A percentile compares a stretch with the other conserved stretches of the same genome.
phyloP scores from a whole-genome alignment of 1,139 yeast genomes.

The Suhomyces wounanorum region DNA sequence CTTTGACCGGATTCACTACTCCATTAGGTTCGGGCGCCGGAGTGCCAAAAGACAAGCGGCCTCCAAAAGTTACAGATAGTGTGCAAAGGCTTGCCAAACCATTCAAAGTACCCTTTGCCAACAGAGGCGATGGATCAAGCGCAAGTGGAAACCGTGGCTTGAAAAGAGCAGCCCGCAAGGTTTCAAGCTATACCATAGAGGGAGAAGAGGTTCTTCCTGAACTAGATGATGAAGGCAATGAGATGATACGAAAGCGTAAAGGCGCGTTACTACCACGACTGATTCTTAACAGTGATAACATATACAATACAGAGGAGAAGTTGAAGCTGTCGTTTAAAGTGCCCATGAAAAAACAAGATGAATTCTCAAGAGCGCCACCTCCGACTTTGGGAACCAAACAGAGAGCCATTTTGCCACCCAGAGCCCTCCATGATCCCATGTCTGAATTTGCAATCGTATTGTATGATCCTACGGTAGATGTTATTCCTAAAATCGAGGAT shows the following conservation, averaged over 20 bases:
- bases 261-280: conserved; percentile 57
- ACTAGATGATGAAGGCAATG: conserved; percentile 29
- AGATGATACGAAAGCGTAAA: conserved; percentile 23
- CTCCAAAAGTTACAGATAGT: conserved; percentile 41
- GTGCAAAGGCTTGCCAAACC: conserved; percentile 41
- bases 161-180: conserved; percentile 32
- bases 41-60: conserved; percentile 42
- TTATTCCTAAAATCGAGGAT: conserved; percentile 50
- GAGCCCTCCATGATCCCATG: conserved; percentile 91
- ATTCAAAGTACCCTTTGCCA: conserved; percentile 45
- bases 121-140: conserved; percentile 20
- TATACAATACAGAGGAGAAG: conserved; percentile 36
- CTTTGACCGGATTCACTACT: conserved; percentile 42
- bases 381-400: conserved; percentile 84
- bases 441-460: conserved; percentile 93
- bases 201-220: conserved; percentile 19
- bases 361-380: conserved; percentile 36
- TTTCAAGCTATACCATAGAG: conserved; percentile 31
- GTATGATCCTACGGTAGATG: conserved; percentile 91
- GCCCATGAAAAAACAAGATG: conserved; percentile 43
- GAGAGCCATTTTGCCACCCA: conserved; percentile 70
- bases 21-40: conserved; percentile 52
- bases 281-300: conserved; percentile 31
- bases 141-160: conserved; percentile 23
- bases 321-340: conserved; percentile 48